phyloP scores from a whole-genome alignment of 2,329 filamentous ascomycete species.

The Curvularia lunata region DNA sequence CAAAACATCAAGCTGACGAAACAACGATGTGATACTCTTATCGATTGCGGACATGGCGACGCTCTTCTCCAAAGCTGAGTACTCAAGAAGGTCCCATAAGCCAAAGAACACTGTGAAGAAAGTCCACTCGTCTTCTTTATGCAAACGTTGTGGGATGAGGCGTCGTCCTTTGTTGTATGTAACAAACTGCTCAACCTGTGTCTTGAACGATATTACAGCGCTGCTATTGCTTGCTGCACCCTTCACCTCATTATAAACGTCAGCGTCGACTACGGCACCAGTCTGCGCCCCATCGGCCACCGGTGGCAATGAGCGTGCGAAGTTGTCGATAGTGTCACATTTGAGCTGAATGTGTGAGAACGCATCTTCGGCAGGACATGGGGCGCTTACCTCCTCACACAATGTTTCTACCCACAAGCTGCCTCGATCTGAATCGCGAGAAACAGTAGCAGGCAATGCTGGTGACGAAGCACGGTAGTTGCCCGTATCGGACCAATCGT shows the following conservation, averaged over 20 bases:
- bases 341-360: slow-evolving; percentile 38
- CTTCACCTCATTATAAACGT: slow-evolving; percentile 37
- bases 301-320: slow-evolving; percentile 41
- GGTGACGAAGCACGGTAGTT: slow-evolving; percentile 44
- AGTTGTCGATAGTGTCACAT: slow-evolving; percentile 48
- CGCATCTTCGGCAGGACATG: background rate
- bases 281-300: slow-evolving; percentile 24
- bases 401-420: slow-evolving; percentile 47
- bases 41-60: slow-evolving; percentile 40
- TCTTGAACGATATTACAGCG: slow-evolving; percentile 33
- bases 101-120: slow-evolving; percentile 49
- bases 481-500: slow-evolving; percentile 50
- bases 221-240: slow-evolving; percentile 23
- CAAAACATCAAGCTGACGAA: slow-evolving; percentile 43
- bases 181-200: slow-evolving; percentile 48
- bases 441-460: slow-evolving; percentile 24
- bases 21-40: slow-evolving; percentile 42
- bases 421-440: slow-evolving; percentile 40
- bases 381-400: slow-evolving; percentile 46
- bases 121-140: slow-evolving; percentile 37
- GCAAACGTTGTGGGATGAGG: slow-evolving; percentile 26
- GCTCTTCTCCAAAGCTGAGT: slow-evolving; percentile 36
- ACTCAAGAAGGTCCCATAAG: slow-evolving; percentile 47
- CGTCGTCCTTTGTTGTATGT: slow-evolving; percentile 30
- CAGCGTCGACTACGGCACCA: slow-evolving; percentile 42